These are phyloP conservation scores for Barnettozyma wickerhamii DNA, from an alignment of 805 yeast genomes.

Conservation along the genomic window DNA sequence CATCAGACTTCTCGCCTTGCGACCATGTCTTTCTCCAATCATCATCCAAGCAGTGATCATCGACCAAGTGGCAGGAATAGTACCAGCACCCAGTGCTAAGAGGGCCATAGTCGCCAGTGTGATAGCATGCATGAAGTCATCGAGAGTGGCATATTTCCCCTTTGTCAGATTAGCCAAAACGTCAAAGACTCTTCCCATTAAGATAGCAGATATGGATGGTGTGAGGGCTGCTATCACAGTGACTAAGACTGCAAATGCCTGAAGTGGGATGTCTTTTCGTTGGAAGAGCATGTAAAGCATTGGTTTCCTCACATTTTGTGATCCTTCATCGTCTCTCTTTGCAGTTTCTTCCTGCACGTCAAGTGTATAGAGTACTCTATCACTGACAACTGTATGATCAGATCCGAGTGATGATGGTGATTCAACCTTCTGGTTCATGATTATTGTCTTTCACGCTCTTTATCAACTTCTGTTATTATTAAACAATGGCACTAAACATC, in stretches of 20 bases:
- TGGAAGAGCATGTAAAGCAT: constrained; percentile 22
- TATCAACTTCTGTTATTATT: no score
- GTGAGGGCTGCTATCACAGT: constrained; percentile 50
- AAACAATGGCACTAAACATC: no score
- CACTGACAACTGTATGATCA: constrained; percentile 5
- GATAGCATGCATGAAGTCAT: constrained; percentile 34
- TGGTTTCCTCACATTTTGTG: constrained; percentile 13
- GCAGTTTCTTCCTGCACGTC: constrained; percentile 13
- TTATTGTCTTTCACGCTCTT: no score
- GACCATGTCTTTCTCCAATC: constrained; percentile 68
- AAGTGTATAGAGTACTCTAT: constrained; percentile 10
- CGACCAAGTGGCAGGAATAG: constrained; percentile 44
- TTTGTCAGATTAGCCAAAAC: constrained; percentile 31
- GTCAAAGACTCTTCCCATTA: constrained; percentile 63
- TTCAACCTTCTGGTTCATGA: background rate
- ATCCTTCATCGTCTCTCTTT: background rate
- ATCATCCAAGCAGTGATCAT: constrained; percentile 59
- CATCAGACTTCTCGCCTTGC: constrained; percentile 46
- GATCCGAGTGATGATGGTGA: constrained; percentile 15
- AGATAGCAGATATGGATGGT: constrained; percentile 56
- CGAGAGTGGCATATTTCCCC: constrained; percentile 28
- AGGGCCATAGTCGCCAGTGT: constrained; percentile 37
- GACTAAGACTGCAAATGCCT: constrained; percentile 29
- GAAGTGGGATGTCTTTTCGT: constrained; percentile 21
- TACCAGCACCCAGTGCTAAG: constrained; percentile 42